Conservation (phyloP, 768 basidiomycete species). For the Mycena amicta region DNA sequence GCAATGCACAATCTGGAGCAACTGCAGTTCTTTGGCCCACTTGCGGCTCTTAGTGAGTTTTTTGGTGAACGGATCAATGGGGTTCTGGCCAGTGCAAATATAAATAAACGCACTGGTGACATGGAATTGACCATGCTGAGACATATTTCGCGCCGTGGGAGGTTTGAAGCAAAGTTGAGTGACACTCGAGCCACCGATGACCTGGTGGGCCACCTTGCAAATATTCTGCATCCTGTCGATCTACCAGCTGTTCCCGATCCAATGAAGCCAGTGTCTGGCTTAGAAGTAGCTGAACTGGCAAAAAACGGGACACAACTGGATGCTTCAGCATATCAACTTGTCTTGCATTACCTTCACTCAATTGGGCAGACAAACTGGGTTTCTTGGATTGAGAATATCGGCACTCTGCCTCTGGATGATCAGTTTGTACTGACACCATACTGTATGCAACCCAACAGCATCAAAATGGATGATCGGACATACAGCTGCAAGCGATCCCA, state of each 20-base stretch:
- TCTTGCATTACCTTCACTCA: neutral
- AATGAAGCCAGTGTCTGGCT: neutral
- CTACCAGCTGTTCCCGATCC: neutral
- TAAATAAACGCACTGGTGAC: neutral
- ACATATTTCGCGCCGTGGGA: neutral
- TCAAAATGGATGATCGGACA: constrained; percentile 14
- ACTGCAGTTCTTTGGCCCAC: neutral
- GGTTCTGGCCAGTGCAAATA: neutral
- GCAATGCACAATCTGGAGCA: neutral
- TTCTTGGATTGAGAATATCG: neutral
- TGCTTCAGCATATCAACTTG: neutral
- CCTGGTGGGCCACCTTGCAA: neutral
- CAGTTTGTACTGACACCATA: constrained; percentile 18
- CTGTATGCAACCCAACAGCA: constrained; percentile 13
- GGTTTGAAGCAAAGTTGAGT: neutral
- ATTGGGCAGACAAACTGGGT: neutral
- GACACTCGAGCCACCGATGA: neutral
- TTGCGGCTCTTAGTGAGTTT: neutral
- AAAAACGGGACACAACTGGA: neutral
- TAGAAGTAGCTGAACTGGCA: neutral
- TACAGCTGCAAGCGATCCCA: constrained; percentile 25
- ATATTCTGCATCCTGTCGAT: neutral
- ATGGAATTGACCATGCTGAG: neutral
- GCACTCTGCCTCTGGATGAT: neutral
- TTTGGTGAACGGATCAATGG: neutral